Base-by-base conservation (phyloP, 1,284 basidiomycete species). In the Erythrobasidium hasegawianum region DNA sequence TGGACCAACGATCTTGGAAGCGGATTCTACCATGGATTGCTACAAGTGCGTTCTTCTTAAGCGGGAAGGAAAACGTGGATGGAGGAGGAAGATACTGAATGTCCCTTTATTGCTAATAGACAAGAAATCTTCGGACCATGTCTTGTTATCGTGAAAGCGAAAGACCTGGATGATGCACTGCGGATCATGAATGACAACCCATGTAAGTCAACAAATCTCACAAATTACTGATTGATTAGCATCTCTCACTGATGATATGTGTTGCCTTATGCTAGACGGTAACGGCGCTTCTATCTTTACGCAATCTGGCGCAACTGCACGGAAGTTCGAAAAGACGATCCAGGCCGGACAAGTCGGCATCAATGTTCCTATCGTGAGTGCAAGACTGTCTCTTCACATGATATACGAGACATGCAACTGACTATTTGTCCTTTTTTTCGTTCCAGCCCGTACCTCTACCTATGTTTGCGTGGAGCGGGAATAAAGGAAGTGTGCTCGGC, bases 201-300 rank as follows among this genome's bases (percentile, higher is more conserved):
- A n/a, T 47, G 43, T 47, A 16, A 5, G 43, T 16, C 16, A 4
- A n/a, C n/a, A n/a, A n/a, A n/a, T n/a, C n/a, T n/a, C n/a, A n/a
- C n/a, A n/a, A n/a, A n/a, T n/a, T n/a, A n/a, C n/a, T n/a, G n/a
- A n/a, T n/a, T n/a, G n/a, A n/a, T n/a, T n/a, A n/a, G n/a, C n/a
- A n/a, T n/a, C n/a, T n/a, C n/a, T n/a, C n/a, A n/a, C n/a, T n/a
- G n/a, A n/a, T n/a, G n/a, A n/a, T n/a, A n/a, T n/a, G n/a, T n/a
- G n/a, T n/a, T n/a, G n/a, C n/a, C n/a, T n/a, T n/a, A n/a, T n/a
- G n/a, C n/a, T n/a, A 41, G 76, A 77, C 73, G 81, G 94, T 1
- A 97, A 97, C 76, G 95, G 94, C 38, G 86, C 93, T n/a, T 89
- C 92, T 22, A 92, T 97, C 76, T 97, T 97, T 78, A 98, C 95